Evolutionary conservation across 805 yeast genomes (phyloP).

Genomic region (Barnettozyma vustinii): DNA sequence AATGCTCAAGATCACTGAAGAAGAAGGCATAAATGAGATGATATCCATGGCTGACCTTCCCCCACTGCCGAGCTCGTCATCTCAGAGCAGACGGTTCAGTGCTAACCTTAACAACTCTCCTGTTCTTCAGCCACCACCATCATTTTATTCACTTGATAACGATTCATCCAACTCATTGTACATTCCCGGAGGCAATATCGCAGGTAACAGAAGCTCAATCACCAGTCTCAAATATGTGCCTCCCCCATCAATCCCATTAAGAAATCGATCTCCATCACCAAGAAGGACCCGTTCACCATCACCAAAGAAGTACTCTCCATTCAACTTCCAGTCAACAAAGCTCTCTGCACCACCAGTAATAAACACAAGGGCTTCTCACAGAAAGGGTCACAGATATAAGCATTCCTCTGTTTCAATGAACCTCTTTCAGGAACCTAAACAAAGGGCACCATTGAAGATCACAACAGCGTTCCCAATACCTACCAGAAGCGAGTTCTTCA

Average conservation of each 20-base stretch:
- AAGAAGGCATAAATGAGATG: constrained; percentile 9
- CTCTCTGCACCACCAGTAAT: constrained; percentile 29
- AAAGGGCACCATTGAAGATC: constrained; percentile 65
- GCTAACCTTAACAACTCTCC: background rate
- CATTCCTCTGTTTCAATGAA: constrained; percentile 97
- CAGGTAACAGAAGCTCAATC: constrained; percentile 25
- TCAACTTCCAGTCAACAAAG: constrained; percentile 58
- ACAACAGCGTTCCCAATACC: constrained; percentile 55
- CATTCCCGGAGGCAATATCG: constrained; percentile 25
- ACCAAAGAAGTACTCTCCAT: constrained; percentile 39
- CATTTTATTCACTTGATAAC: constrained; percentile 11
- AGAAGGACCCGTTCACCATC: constrained; percentile 23
- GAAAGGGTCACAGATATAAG: constrained; percentile 93
- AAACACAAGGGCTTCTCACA: constrained; percentile 51
- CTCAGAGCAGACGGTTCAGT: constrained; percentile 3
- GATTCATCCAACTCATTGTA: constrained; percentile 20
- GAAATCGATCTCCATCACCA: constrained; percentile 30
- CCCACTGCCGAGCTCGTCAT: constrained; percentile 17
- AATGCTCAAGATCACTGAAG: constrained; percentile 26
- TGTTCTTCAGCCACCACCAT: background rate
- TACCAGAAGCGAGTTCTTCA: constrained; percentile 49
- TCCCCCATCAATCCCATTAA: constrained; percentile 20
- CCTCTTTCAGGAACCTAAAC: constrained; percentile 88
- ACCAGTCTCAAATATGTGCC: constrained; percentile 24
- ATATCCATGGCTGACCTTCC: constrained; percentile 10